phyloP scores from a whole-genome alignment of 2,329 filamentous ascomycete species.

The Venturia asperata region DNA sequence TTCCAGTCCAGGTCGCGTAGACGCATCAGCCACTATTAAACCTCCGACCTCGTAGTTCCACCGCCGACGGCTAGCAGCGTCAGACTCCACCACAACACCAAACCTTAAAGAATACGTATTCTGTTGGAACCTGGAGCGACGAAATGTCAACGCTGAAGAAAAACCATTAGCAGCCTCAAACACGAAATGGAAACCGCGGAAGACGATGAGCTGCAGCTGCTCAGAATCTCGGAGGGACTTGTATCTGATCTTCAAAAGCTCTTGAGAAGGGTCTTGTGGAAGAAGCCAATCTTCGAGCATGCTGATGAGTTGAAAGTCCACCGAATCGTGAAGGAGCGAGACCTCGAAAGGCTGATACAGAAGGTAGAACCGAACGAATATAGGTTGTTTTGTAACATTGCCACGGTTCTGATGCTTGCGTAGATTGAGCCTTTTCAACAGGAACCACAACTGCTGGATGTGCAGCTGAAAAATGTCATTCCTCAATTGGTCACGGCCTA shows the following conservation, averaged over 20 bases:
- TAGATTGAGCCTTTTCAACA: constrained; percentile 86
- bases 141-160: background rate
- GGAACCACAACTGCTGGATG: constrained; percentile 86
- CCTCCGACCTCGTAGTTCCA: background rate
- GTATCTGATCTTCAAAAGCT: constrained; percentile 26
- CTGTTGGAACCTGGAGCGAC: background rate
- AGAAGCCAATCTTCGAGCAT: constrained; percentile 2
- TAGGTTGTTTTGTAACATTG: background rate
- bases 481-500: constrained; percentile 70
- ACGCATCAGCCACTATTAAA: constrained; percentile 5
- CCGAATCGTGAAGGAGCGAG: constrained; percentile 32
- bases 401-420: background rate
- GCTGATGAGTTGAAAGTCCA: constrained; percentile 25
- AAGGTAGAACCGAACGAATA: background rate
- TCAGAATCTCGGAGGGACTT: constrained; percentile 34
- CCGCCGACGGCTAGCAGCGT: background rate
- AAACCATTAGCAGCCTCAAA: background rate
- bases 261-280: constrained; percentile 13
- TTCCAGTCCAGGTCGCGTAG: background rate
- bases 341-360: constrained; percentile 35
- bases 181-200: constrained; percentile 33
- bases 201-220: constrained; percentile 41
- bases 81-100: constrained; percentile 3
- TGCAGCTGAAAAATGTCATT: constrained; percentile 68
- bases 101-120: background rate